Base-by-base conservation (phyloP, 495 filamentous ascomycete species). In the Aspergillus kassunensis region DNA sequence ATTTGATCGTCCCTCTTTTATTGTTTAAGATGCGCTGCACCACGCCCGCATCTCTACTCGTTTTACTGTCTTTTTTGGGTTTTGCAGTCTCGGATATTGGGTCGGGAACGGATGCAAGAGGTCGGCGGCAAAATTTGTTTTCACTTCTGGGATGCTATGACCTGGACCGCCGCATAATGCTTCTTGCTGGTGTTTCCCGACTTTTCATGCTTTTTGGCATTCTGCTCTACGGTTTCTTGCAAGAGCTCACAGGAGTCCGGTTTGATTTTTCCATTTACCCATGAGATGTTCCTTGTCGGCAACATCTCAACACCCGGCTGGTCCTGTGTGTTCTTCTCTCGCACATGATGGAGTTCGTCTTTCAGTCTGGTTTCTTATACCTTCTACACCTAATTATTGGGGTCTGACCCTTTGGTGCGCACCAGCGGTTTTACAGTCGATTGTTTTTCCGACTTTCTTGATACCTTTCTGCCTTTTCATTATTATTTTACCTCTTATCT, bases 251-350 rank as follows among this genome's bases (percentile, higher is more conserved):
- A 58, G 73, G 73, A 75, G 71, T 76, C 69, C 64, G 70, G 71
- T 76, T 65, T 67, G 71, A 68, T 65, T 58, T 64, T 66, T 63
- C 57, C 51, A 43, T 62, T 54, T 73, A 70, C 73, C 69, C 58
- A 54, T 65, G 66, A 69, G 64, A 56, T 67, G 62, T 65, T 66
- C 62, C 61, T 59, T 54, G 54, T 56, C 55, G 59, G 61, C 59
- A 66, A 69, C 59, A 64, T 62, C 61, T 68, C 68, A 62, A 71
- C 73, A 74, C 71, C 69, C 61, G 73, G 73, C 73, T 76, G 73
- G 73, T 72, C 73, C 73, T 76, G 73, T 68, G 73, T 76, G 73
- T 71, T 74, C 62, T 60, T 66, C 53, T 47, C 55, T 71, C 60
- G 71, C 71, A 72, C 71, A 71, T 60, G 63, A 65, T 67, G 71